A percentile compares a stretch with the other conserved stretches of the same genome.
Conservation (phyloP, 805 yeast genomes). For the Kodamaea kaohsiungensis region DNA sequence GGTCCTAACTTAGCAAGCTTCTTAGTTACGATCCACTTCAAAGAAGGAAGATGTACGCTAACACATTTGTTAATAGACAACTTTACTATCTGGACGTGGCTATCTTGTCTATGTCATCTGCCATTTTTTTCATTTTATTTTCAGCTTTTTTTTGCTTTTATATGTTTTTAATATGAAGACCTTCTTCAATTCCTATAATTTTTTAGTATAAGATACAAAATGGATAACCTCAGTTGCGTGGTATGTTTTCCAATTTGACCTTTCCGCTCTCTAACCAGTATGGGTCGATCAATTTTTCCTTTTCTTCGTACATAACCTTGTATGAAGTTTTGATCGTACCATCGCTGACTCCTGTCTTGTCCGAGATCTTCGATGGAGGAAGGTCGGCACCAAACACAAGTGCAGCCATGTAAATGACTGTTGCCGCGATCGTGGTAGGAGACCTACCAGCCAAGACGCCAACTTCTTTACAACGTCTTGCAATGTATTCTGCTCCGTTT, state of each 20-base stretch:
- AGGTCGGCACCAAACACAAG: constrained; percentile 79
- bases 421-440: constrained; percentile 97
- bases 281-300: constrained; percentile 66
- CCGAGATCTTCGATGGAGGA: constrained; percentile 80
- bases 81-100: neutral
- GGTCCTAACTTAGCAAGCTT: neutral
- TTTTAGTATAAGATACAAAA: neutral
- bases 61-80: neutral
- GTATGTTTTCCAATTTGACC: constrained; percentile 50
- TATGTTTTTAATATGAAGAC: neutral
- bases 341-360: constrained; percentile 93
- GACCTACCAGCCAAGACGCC: constrained; percentile 96
- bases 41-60: no score
- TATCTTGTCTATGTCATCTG: neutral
- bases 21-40: neutral
- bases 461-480: constrained; percentile 82
- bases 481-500: constrained; percentile 90
- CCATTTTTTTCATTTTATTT: neutral
- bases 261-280: constrained; percentile 72
- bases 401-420: constrained; percentile 92
- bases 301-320: constrained; percentile 75
- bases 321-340: constrained; percentile 95
- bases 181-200: neutral
- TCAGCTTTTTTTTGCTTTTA: neutral
- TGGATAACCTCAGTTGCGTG: constrained; percentile 20